Evolutionary conservation across 2,329 filamentous ascomycete species (phyloP), one percentile per base, ranked within the genome.

Genomic region (Tolypocladium cylindrosporum): DNA sequence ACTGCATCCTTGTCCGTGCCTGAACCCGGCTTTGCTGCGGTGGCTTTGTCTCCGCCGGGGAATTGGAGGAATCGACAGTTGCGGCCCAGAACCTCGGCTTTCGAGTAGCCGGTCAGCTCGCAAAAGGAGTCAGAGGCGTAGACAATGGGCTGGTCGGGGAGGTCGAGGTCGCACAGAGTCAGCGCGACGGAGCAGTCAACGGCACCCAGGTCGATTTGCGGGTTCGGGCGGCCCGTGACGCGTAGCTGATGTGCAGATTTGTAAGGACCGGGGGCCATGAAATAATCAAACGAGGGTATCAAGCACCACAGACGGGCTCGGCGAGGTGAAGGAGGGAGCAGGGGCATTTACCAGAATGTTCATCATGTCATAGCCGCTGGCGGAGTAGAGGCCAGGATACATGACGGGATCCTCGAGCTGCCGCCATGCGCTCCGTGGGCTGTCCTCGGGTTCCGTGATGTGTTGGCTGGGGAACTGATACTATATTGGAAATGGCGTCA

Each of bases 21-120:
- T 0, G 55, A 24, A n/a, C 53, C 58, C 4, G 54, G 52, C 19
- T 21, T 58, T 27, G 27, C 27, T 5, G 27, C 39, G 14, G 55
- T 43, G 9, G 31, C 7, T 3, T 52, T 42, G 21, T 14, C 14
- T 5, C 87, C 87, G 55, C 86, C 85, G 1, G 90, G 89, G 0
- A 83, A 83, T 68, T 96, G 91, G 16, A 96, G 78, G 67, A 96
- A 95, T 13, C 90, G 88, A 68, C 90, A 95, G 70, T 96, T 96
- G 52, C 82, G 79, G 14, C 90, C 91, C 5, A 92, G 70, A 34
- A 91, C 87, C 72, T 95, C 91, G 59, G 81, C 75, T 60, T 81
- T 79, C 1, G 82, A 81, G 71, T 96, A 96, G 36, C 90, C 91
- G 0, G 91, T 96, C 61, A 96, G 74, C 8, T 86, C 77, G 64